Base-by-base conservation (phyloP, 169 alveolate genomes). In the Plasmodium blacklocki region DNA sequence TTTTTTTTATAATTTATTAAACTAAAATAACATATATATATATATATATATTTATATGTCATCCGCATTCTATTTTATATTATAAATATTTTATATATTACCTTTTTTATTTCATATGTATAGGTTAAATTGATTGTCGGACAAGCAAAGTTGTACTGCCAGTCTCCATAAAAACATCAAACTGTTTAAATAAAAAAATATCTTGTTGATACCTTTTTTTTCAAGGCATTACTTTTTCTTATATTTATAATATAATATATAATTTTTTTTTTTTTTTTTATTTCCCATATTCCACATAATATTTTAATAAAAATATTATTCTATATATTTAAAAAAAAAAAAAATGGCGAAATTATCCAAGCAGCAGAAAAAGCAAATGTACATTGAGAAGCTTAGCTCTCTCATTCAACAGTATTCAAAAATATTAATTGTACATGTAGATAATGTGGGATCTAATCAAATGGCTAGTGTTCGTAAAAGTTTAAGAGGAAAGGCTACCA, bases 361-460 rank as follows among this genome's bases (percentile, higher is more conserved):
- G 88, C 95, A 92, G 45, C 96, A 94, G 52, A 95, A 96, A 91
- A 96, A 96, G 96, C 94, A 95, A 91, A 92, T 94, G 39, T 96
- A 96, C 95, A 95, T 96, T 92, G 98, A 96, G 47, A 93, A 93
- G 66, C 94, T 96, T 73, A 93, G 96, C 67, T 92, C 95, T 60
- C 93, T 95, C 72, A 93, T 95, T 78, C 96, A 94, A 70, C 95
- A 96, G 72, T 96, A 96, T 94, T 95, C 98, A 45, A 92, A 95
- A 83, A 93, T 97, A 18, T 92, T 97, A 74, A 94, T 98, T 29
- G 99, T 97, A 23, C 95, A 95, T 73, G 98, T 96, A 14, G 99
- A 98, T 93, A 97, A 98, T 93, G 99, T 98, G 15, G 99, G 99
- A 87, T 96, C 99, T 49, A 93, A 95, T 88, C 99, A 97, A 95